Conservation (phyloP, 108 stramenopile species). For the Chaetoceros muelleri region DNA sequence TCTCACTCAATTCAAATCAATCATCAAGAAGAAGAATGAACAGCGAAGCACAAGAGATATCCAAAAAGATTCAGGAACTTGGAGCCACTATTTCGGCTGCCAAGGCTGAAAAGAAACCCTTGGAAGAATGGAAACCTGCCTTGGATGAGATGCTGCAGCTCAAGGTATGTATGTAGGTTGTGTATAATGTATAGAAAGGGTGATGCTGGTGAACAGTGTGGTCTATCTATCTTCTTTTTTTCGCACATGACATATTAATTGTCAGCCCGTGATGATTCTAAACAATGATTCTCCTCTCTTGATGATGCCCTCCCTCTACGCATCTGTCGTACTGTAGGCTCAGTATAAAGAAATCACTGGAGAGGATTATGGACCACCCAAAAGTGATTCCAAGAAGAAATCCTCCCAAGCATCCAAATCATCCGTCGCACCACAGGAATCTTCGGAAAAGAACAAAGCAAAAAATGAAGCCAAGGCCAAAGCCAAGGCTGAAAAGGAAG, state of each 20-base stretch:
- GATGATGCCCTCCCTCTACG: no score
- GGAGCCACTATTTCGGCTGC: constrained; percentile 60
- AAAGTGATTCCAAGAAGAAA: constrained; percentile 26
- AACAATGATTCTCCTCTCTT: no score
- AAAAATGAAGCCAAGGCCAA: constrained; percentile 55
- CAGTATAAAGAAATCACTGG: constrained; percentile 64
- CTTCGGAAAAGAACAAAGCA: constrained; percentile 71
- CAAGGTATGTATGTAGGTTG: constrained; percentile 25
- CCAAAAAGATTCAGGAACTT: constrained; percentile 45
- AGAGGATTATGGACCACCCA: constrained; percentile 40
- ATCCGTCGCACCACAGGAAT: constrained; percentile 25
- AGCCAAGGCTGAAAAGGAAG: constrained; percentile 77
- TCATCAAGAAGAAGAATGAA: constrained; percentile 7
- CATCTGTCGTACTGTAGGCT: constrained; percentile 10
- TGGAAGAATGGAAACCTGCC: constrained; percentile 68
- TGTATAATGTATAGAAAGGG: no score
- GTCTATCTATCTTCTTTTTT: no score
- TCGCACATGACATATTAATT: no score
- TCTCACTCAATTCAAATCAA: no score
- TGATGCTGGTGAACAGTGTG: no score
- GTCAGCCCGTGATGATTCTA: no score
- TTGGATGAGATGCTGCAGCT: constrained; percentile 64
- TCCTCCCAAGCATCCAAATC: constrained; percentile 13
- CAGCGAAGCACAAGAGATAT: constrained; percentile 27
- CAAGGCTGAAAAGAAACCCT: constrained; percentile 58